These are phyloP conservation scores for Pascua guehoae DNA, from an alignment of 1,284 basidiomycete species.

Conservation along the genomic window DNA sequence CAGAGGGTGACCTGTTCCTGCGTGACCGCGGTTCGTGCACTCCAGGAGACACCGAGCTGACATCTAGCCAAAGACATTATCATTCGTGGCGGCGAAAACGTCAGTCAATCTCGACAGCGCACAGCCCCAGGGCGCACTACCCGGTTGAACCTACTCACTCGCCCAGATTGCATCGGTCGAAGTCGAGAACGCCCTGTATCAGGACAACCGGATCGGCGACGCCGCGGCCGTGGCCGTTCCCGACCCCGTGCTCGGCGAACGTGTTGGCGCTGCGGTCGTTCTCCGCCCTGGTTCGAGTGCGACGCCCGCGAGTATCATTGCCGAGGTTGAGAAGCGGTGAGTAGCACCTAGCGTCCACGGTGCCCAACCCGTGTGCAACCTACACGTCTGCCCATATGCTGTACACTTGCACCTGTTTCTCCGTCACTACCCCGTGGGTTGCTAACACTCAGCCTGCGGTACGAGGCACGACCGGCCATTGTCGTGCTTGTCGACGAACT, in stretches of 20 bases:
- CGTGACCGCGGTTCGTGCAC: conserved; percentile 24
- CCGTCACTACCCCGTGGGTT: no score
- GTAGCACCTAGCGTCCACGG: not conserved
- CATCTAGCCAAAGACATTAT: conserved; percentile 33
- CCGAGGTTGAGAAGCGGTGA: not conserved
- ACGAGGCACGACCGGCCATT: conserved; percentile 10
- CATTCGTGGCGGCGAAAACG: conserved; percentile 44
- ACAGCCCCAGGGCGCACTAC: not conserved
- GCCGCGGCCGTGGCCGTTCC: conserved; percentile 37
- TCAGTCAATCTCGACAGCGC: conserved; percentile 3
- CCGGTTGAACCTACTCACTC: no score
- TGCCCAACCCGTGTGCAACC: not conserved
- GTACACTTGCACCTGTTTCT: not conserved
- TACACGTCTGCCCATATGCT: no score
- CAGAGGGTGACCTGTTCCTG: conserved; percentile 40
- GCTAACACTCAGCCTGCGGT: not conserved
- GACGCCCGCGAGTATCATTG: conserved; percentile 4
- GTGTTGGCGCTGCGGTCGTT: conserved; percentile 33
- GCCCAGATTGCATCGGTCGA: conserved; percentile 31
- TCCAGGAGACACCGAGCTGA: not conserved
- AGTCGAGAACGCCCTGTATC: conserved; percentile 42
- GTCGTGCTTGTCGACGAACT: conserved; percentile 5
- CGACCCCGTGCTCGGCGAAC: conserved; percentile 33
- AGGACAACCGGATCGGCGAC: conserved; percentile 32
- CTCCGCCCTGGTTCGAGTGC: conserved; percentile 18